Percentiles rank a stretch among this genome's conserved stretches.
phyloP scores from a whole-genome alignment of 768 basidiomycete species.

The Tricholoma hemisulphureum region DNA sequence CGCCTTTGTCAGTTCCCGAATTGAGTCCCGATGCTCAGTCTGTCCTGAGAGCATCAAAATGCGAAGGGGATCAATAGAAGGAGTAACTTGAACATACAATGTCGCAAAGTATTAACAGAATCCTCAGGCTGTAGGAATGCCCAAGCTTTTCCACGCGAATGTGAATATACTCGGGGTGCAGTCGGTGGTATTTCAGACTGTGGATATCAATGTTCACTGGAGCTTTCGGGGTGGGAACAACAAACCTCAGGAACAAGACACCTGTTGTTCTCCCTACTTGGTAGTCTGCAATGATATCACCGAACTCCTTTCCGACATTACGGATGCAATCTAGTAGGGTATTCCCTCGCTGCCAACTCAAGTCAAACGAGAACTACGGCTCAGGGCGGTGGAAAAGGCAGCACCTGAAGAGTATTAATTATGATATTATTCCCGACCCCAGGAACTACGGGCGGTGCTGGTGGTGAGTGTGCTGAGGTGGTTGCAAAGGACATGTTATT shows the following conservation, averaged over 20 bases:
- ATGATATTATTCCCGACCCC: slow-evolving; percentile 62
- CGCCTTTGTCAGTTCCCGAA: slow-evolving; percentile 90
- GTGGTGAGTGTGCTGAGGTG: slow-evolving; percentile 19
- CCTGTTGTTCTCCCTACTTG: slow-evolving; percentile 95
- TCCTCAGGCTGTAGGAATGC: slow-evolving; percentile 74
- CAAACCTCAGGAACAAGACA: slow-evolving; percentile 85
- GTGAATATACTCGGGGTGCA: slow-evolving; percentile 97
- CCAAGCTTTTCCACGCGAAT: slow-evolving; percentile 86
- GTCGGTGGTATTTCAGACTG: slow-evolving; percentile 90
- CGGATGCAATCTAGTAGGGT: slow-evolving; percentile 84
- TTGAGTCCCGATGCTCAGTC: slow-evolving; percentile 89
- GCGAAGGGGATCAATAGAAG: neutral
- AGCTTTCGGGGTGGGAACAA: neutral
- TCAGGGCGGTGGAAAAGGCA: neutral
- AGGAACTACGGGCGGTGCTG: slow-evolving; percentile 64
- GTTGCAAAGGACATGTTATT: slow-evolving; percentile 14
- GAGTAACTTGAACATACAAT: slow-evolving; percentile 72
- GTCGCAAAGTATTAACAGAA: slow-evolving; percentile 89
- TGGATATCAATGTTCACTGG: neutral
- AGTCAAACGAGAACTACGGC: slow-evolving; percentile 1
- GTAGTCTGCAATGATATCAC: slow-evolving; percentile 91
- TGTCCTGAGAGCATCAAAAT: slow-evolving; percentile 26
- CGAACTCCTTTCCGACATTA: slow-evolving; percentile 91
- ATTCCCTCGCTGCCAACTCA: slow-evolving; percentile 66
- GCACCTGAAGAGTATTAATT: slow-evolving; percentile 60